Conservation (phyloP, 78 protist genomes). For the Guillardia theta region DNA sequence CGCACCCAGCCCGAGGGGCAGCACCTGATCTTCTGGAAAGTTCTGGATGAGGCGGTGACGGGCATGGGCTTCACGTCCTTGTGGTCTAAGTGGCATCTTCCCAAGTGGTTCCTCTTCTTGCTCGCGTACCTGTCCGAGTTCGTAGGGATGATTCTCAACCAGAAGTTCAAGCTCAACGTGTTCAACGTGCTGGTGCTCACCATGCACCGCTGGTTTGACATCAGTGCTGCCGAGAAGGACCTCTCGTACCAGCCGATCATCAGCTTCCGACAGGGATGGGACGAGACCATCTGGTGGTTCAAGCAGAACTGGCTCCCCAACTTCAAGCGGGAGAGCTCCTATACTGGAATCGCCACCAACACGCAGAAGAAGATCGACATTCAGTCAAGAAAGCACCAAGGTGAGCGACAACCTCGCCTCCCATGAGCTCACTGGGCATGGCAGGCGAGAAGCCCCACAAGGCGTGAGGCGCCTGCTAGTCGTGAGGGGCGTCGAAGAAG, state of each 20-base stretch:
- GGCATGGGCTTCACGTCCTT: conserved; percentile 60
- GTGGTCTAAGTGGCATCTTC: conserved; percentile 44
- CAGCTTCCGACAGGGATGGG: conserved; percentile 54
- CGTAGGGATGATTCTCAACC: conserved; percentile 10
- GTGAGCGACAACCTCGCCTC: too few relatives aligned
- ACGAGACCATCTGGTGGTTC: conserved; percentile 38
- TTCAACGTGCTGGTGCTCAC: conserved; percentile 57
- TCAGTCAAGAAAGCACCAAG: too few relatives aligned
- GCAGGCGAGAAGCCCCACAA: too few relatives aligned
- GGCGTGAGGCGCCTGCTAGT: too few relatives aligned
- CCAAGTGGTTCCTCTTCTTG: background rate
- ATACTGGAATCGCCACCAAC: background rate
- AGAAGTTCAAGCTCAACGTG: conserved; percentile 4
- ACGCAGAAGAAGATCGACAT: background rate
- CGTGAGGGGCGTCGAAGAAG: too few relatives aligned
- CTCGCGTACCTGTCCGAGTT: conserved; percentile 44
- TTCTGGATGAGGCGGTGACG: conserved; percentile 42
- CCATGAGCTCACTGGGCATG: too few relatives aligned
- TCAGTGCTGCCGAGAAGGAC: conserved; percentile 54
- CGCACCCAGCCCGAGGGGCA: conserved; percentile 41
- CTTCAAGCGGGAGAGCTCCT: background rate
- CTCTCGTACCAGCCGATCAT: conserved; percentile 49
- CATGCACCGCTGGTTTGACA: conserved; percentile 74
- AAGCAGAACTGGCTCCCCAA: conserved; percentile 5
- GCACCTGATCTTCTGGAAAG: conserved; percentile 43